phyloP scores from a whole-genome alignment of 306 rosid species.

The Crataegus laevigata region DNA sequence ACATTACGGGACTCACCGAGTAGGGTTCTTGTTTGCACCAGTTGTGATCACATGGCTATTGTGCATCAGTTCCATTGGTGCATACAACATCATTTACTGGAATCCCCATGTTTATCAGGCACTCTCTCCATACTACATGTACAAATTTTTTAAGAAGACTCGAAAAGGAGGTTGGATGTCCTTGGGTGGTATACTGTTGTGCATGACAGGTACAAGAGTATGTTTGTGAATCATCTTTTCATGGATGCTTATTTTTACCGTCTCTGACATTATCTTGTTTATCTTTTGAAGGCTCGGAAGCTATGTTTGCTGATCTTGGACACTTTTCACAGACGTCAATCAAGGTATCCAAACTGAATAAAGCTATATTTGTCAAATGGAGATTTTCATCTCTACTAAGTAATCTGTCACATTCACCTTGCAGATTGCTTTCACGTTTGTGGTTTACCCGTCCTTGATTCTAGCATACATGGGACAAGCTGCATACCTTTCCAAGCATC shows the following conservation, averaged over 20 bases:
- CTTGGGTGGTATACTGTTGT: conserved; percentile 76
- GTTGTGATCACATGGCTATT: conserved; percentile 81
- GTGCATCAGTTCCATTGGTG: conserved; percentile 84
- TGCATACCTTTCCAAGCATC: conserved; percentile 91
- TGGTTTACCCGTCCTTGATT: conserved; percentile 85
- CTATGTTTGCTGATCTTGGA: conserved; percentile 95
- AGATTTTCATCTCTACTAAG: neutral
- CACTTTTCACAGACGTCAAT: conserved; percentile 71
- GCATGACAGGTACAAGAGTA: conserved; percentile 72
- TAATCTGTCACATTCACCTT: neutral
- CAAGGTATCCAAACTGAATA: conserved; percentile 21
- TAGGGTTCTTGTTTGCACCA: conserved; percentile 86
- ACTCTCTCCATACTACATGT: conserved; percentile 90
- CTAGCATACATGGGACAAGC: conserved; percentile 99
- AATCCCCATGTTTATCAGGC: conserved; percentile 86
- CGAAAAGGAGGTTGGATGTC: conserved; percentile 92
- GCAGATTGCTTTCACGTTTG: conserved; percentile 93
- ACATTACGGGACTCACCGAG: conserved; percentile 87
- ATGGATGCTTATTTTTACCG: neutral
- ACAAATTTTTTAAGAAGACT: conserved; percentile 76
- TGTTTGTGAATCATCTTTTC: conserved; percentile 11
- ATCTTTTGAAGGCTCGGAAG: conserved; percentile 75
- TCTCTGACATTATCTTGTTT: conserved; percentile 19
- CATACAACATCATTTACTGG: conserved; percentile 79
- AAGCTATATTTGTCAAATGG: neutral